Evolutionary conservation across 176 grass and related monocot species (phyloP), one percentile per base, ranked within the genome.

Genomic region (Oryza glumipatula): DNA sequence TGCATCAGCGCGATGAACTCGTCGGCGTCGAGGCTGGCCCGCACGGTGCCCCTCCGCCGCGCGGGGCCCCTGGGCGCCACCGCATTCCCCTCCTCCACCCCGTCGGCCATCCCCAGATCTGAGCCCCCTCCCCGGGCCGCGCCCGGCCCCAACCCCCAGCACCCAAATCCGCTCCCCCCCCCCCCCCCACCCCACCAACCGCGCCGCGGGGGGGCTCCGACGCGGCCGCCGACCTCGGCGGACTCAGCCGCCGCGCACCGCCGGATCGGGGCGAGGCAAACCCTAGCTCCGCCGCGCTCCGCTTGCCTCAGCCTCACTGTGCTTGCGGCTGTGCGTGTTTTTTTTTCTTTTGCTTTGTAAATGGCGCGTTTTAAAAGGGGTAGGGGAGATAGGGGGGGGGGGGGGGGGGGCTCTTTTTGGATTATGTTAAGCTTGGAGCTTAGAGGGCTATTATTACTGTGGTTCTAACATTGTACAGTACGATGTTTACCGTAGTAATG

Each of bases 1-100:
- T 99, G 96, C 79, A 99, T 91, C 76, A 99, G 80, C 67, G 94
- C 91, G 84, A 99, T 91, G 84, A 99, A 95, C 90, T 99, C 97
- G 80, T 99, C 97, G 43, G 92, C 88, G 74, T 99, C 97, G 71
- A 99, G 82, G 84, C 90, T 99, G 38, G 92, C 88, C 88, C 94
- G 88, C 69, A 94, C 82, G 26, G 93, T 61, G 0, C 85, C 85
- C 45, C 94, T 52, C 70, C 94, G 89, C 72, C 94, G 77, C 49
- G 82, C 65, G 28, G 86, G 79, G 54, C 65, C 81, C 81, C 89
- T 92, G 82, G 81, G 88, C 45, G 82, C 86, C 80, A 76, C 88
- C 63, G 76, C 83, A 75, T 90, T 90, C 77, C 82, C 87, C 33
- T 86, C 85, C 30, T 90, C 90, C 73, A 83, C 78, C 56, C 82